phyloP scores from a whole-genome alignment of 2,329 filamentous ascomycete species.

The Botrytis deweyae region DNA sequence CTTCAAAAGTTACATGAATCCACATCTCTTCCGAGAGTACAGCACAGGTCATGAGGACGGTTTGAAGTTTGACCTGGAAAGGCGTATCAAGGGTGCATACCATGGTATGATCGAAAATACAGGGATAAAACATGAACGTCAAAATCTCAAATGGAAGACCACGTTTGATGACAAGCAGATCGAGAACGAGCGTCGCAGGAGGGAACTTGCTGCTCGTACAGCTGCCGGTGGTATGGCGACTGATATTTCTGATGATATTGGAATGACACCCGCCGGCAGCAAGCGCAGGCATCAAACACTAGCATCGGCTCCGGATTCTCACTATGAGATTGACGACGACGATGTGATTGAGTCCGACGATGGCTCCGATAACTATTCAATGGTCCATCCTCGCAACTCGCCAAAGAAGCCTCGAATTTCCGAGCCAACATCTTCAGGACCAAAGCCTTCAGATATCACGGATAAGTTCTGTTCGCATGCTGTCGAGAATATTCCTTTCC shows the following conservation, averaged over 20 bases:
- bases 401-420: conserved; percentile 6
- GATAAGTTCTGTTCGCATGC: conserved; percentile 8
- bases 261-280: not conserved
- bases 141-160: not conserved
- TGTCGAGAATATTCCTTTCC: conserved; percentile 6
- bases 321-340: not conserved
- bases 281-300: not conserved
- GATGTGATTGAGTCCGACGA: too few relatives aligned
- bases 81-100: not conserved
- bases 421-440: not conserved
- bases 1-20: not conserved
- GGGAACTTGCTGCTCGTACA: not conserved
- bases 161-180: not conserved
- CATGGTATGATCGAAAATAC: not conserved
- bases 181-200: not conserved
- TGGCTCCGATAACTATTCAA: not conserved
- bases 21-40: not conserved
- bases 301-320: not conserved
- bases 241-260: not conserved
- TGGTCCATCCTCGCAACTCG: not conserved
- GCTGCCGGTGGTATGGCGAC: not conserved
- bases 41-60: not conserved
- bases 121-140: not conserved
- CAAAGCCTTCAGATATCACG: not conserved
- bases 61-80: not conserved